Evolutionary conservation across 2,329 filamentous ascomycete species (phyloP).

Genomic region (Verticillium klebahnii): DNA sequence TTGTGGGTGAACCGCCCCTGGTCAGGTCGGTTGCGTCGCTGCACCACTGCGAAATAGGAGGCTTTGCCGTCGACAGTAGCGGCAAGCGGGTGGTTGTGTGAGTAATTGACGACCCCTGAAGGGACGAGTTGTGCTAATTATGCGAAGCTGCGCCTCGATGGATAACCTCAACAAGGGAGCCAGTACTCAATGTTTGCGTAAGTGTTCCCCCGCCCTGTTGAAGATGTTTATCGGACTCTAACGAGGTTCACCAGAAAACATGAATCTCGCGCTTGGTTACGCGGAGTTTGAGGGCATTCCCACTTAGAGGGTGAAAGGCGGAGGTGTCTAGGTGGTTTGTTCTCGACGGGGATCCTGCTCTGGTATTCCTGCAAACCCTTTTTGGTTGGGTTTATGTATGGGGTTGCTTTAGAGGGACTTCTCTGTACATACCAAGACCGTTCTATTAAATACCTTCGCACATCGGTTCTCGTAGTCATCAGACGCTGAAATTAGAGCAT

Average conservation of each 20-base stretch:
- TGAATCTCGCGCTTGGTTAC: background rate
- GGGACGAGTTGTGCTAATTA: background rate
- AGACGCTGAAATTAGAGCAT: too few relatives aligned
- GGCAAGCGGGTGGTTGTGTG: slow-evolving; percentile 77
- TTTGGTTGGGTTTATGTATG: too few relatives aligned
- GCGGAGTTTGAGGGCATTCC: background rate
- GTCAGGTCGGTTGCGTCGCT: slow-evolving; percentile 81
- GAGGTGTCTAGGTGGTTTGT: background rate
- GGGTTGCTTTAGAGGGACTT: background rate
- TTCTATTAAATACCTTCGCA: background rate
- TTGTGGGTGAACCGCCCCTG: slow-evolving; percentile 79
- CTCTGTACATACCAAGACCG: background rate
- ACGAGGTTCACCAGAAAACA: background rate
- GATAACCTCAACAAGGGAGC: background rate
- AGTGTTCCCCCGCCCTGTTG: background rate
- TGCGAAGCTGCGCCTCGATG: background rate
- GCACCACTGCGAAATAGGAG: slow-evolving; percentile 90
- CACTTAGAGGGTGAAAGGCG: background rate
- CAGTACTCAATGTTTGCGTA: background rate
- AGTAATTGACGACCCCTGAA: background rate
- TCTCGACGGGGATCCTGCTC: background rate
- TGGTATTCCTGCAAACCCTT: background rate
- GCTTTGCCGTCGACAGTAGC: slow-evolving; percentile 85
- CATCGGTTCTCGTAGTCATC: too few relatives aligned
- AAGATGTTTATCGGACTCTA: too few relatives aligned